These are phyloP conservation scores for Emmonsiellopsis sp. DNA, from an alignment of 2,329 filamentous ascomycete species.

Conservation along the genomic window DNA sequence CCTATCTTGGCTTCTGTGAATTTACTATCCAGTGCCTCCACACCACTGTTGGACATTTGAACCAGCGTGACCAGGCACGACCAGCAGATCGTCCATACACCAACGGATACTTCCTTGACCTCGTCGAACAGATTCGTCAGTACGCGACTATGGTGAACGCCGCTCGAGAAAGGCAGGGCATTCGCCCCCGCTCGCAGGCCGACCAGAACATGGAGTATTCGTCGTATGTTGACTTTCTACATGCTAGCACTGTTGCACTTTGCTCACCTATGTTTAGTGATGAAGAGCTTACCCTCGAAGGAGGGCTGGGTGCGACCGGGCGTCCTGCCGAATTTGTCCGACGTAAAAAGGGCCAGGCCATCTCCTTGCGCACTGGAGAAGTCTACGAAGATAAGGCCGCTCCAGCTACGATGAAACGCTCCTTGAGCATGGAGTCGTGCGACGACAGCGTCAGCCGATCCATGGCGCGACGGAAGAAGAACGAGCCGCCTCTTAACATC, in stretches of 20 bases:
- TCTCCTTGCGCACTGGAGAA: slow-evolving; percentile 66
- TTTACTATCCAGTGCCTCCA: slow-evolving; percentile 84
- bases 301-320: slow-evolving; percentile 73
- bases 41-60: slow-evolving; percentile 76
- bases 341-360: slow-evolving; percentile 67
- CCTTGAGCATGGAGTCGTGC: slow-evolving; percentile 48
- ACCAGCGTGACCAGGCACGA: slow-evolving; percentile 76
- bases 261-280: slow-evolving; percentile 33
- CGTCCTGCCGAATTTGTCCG: slow-evolving; percentile 77
- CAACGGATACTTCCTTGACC: slow-evolving; percentile 93
- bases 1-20: slow-evolving; percentile 83
- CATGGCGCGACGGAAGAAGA: slow-evolving; percentile 94
- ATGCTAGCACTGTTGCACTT: not conserved
- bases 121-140: slow-evolving; percentile 83
- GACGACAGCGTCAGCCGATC: slow-evolving; percentile 80
- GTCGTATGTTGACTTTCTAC: slow-evolving; percentile 29
- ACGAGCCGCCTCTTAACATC: slow-evolving; percentile 74
- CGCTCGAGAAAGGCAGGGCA: slow-evolving; percentile 55
- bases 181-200: slow-evolving; percentile 18
- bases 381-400: slow-evolving; percentile 43
- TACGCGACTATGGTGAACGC: slow-evolving; percentile 79
- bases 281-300: slow-evolving; percentile 71
- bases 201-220: slow-evolving; percentile 40
- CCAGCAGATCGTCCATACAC: slow-evolving; percentile 83
- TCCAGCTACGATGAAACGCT: slow-evolving; percentile 40